Evolutionary conservation across 768 basidiomycete species (phyloP), one percentile per base, ranked within the genome.

Genomic region (Amanita subjunquillea): DNA sequence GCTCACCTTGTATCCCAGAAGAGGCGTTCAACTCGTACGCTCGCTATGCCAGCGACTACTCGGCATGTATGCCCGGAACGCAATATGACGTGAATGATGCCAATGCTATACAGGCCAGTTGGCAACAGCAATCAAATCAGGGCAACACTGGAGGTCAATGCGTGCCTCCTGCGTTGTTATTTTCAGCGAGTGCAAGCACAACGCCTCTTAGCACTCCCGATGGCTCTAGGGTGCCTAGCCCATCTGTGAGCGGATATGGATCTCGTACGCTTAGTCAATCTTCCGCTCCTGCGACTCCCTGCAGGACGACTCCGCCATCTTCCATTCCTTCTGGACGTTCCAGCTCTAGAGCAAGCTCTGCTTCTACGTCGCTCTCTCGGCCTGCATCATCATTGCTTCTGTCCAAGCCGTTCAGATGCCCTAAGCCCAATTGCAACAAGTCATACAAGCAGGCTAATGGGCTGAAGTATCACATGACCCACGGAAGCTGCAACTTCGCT

Each of bases 381-480:
- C 74, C 56, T 6, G 70, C 78, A 12, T 71, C 82, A 0, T 79
- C 83, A 3, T 67, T 87, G n/a, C 67, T 88, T 37, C 69, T 87
- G 46, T 82, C 80, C 54, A 93, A 93, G 67, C 90, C 91, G 3
- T 94, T 92, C 79, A 77, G 82, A 44, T 97, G 93, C 73, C 93
- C 93, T 8, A 94, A 94, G 65, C 83, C 89, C 0, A 91, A 92
- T 57, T 97, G 93, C 74, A 91, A 89, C 72, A 97, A 97, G 75
- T 80, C 80, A 48, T 96, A 95, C 74, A 95, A 95, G 73, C 92
- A 95, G 68, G 90, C 90, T 40, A 96, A 96, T 59, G 84, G 93
- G 9, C 74, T 97, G 61, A 95, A 96, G 72, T 93, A 94, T 69
- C 91, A 94, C 67, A 84, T 91, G 75, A 88, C 86, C 7, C 91